Base-by-base conservation (phyloP, 306 rosid genomes). In the Sophora flavescens region DNA sequence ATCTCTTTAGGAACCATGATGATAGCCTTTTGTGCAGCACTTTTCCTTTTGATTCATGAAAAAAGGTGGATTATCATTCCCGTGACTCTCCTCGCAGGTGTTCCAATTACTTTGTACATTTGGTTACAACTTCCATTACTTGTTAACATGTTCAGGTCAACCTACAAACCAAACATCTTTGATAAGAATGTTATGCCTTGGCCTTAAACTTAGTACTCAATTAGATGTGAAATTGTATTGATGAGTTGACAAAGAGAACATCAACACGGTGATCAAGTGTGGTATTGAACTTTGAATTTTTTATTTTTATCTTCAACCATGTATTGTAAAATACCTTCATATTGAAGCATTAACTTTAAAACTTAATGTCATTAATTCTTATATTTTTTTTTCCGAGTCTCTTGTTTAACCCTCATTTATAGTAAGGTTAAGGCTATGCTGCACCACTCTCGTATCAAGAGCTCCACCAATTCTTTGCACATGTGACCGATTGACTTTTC, bases 91-190 rank as follows among this genome's bases (percentile, higher is more conserved):
- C 15, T 75, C 8, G 79, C 63, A 1, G 16, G 52, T 63, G 15
- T 63, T 33, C 79, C 79, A 2, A 4, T 75, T 4, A 12, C 8
- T 7, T 66, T 50, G 5, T 75, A 48, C 16, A 51, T 50, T 14
- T 1, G 45, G 62, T 33, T 52, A 35, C 63, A 75, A 42, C 13
- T 63, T 41, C 70, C 71, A 7, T 57, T 63, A 6, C 63, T 75
- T 48, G 28, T 63, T 35, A 5, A 62, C 5, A 47, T 41, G 9
- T 17, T 0, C 9, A 1, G 3, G 30, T 47, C 70, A 17, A 74
- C 61, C 0, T 75, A 63, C 8, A 36, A 13, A 3, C 28, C 51
- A 1, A 3, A 35, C 8, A 33, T 75, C 39, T 75, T 75, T 63
- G 9, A 36, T 9, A 63, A 12, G 35, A 48, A 70, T 4, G 50